Evolutionary conservation across 2,329 filamentous ascomycete species (phyloP).

Genomic region (Fusarium tuaranense): DNA sequence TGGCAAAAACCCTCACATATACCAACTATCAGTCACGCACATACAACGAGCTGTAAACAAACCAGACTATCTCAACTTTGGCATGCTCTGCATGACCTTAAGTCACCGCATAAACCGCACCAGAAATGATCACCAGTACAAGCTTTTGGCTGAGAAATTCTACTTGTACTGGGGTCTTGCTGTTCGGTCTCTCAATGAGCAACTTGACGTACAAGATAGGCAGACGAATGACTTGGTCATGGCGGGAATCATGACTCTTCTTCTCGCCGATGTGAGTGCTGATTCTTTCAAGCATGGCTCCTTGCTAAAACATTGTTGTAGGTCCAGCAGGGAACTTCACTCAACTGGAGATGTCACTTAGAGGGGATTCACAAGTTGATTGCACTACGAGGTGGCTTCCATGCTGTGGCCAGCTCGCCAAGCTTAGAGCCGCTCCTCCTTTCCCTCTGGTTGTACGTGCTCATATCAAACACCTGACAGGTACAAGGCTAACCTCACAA

Average conservation of each 20-base stretch:
- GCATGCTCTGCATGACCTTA: background rate
- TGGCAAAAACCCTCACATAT: background rate
- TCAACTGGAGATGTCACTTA: background rate
- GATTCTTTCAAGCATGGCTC: background rate
- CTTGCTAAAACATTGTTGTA: background rate
- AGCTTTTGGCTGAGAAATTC: background rate
- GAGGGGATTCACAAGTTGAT: background rate
- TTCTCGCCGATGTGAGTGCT: background rate
- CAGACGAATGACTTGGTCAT: background rate
- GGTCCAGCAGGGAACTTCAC: background rate
- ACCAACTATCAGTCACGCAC: background rate
- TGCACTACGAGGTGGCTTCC: background rate
- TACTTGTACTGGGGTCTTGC: background rate
- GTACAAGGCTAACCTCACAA: background rate
- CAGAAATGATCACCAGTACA: background rate
- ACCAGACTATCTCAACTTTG: background rate
- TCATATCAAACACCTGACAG: background rate
- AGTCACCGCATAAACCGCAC: background rate
- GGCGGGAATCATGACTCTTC: background rate
- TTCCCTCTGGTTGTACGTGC: background rate
- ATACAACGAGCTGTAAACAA: background rate
- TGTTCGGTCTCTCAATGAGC: background rate
- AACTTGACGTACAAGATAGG: background rate
- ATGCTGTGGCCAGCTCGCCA: background rate
- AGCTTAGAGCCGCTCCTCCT: background rate